Evolutionary conservation across 371 early-diverging fungal species (phyloP).

Genomic region (Mucor plumbeus): DNA sequence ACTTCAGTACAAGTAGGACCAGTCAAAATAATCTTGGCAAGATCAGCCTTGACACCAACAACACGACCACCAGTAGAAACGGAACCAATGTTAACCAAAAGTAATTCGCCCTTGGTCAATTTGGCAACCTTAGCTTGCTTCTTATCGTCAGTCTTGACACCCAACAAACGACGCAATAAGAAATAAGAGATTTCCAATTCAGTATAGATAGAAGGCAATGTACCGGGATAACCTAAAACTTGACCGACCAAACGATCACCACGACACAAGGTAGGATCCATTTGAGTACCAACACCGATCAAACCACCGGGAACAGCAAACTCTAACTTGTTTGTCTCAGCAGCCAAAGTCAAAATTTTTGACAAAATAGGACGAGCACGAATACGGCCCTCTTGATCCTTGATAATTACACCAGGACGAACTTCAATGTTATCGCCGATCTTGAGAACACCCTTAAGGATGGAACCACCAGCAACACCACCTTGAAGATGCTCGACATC

Average conservation of each 20-base stretch:
- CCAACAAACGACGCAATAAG: constrained; percentile 95
- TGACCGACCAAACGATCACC: constrained; percentile 99
- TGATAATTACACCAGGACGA: constrained; percentile 97
- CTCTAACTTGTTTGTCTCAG: constrained; percentile 94
- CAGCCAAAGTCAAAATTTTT: constrained; percentile 90
- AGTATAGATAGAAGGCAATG: constrained; percentile 95
- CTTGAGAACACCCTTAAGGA: constrained; percentile 95
- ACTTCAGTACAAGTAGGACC: constrained; percentile 98
- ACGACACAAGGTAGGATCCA: constrained; percentile 99
- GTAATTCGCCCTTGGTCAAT: constrained; percentile 92
- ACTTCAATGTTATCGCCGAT: constrained; percentile 99
- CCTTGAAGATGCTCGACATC: constrained; percentile 96
- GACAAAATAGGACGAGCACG: constrained; percentile 94
- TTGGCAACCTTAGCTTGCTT: constrained; percentile 96
- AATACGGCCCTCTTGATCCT: constrained; percentile 91
- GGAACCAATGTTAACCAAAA: constrained; percentile 99
- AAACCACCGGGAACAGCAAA: constrained; percentile 99
- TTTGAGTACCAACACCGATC: constrained; percentile 99
- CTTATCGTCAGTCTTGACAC: constrained; percentile 96
- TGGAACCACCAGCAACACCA: constrained; percentile 99
- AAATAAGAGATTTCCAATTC: constrained; percentile 97
- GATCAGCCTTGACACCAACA: constrained; percentile 89
- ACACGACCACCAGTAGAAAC: constrained; percentile 99
- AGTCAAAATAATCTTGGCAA: constrained; percentile 94
- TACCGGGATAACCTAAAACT: constrained; percentile 96